Conservation (phyloP, 2,329 filamentous ascomycete genomes). For the Colletotrichum paranaense region DNA sequence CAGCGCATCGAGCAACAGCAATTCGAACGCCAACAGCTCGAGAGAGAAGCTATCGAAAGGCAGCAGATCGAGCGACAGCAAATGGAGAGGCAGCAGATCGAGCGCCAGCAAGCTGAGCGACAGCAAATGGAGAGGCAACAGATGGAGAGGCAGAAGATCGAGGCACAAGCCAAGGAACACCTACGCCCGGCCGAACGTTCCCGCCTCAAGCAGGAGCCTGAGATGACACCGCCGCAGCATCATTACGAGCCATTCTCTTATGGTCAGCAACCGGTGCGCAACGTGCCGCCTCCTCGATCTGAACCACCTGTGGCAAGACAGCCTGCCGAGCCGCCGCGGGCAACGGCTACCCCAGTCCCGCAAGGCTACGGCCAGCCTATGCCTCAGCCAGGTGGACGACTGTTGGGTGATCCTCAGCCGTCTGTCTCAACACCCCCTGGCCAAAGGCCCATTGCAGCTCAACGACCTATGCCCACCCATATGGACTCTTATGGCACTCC, state of each 20-base stretch:
- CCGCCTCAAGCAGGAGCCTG: conserved; percentile 63
- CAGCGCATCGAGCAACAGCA: conserved; percentile 16
- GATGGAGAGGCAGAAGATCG: conserved; percentile 45
- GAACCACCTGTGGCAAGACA: conserved; percentile 54
- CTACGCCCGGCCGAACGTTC: conserved; percentile 39
- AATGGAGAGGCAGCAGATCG: conserved; percentile 39
- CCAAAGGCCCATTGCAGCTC: conserved; percentile 32
- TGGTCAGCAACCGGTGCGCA: conserved; percentile 50
- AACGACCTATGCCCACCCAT: conserved; percentile 45
- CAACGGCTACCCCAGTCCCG: conserved; percentile 44
- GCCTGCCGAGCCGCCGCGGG: conserved; percentile 55
- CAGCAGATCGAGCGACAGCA: conserved; percentile 33
- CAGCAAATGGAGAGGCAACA: conserved; percentile 35
- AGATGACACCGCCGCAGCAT: conserved; percentile 50
- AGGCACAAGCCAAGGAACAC: conserved; percentile 46
- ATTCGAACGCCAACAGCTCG: conserved; percentile 15
- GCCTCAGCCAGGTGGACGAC: conserved; percentile 53
- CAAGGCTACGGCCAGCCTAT: conserved; percentile 51
- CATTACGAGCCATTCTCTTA: conserved; percentile 59
- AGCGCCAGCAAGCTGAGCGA: conserved; percentile 39
- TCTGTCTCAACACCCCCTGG: conserved; percentile 44
- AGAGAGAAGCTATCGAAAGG: conserved; percentile 15
- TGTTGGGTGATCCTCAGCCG: conserved; percentile 52
- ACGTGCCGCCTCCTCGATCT: conserved; percentile 47
- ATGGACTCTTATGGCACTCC: conserved; percentile 47